Evolutionary conservation across 2,329 filamentous ascomycete genomes (phyloP), one percentile per base, ranked within the genome.

Genomic region (Aphanocladium album): DNA sequence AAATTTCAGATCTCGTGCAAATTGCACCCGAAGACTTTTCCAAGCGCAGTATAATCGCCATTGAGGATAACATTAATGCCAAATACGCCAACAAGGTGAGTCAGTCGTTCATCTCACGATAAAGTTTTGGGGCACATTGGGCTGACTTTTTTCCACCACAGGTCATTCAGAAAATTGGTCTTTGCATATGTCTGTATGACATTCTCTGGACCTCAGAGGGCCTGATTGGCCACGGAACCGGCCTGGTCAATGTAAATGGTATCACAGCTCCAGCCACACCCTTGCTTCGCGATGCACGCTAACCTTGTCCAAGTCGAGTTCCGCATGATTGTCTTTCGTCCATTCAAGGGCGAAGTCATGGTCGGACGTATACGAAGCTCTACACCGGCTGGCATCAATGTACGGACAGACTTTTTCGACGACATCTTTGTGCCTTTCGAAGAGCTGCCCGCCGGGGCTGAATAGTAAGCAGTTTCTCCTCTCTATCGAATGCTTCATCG

Each of bases 31-130:
- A 91, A 69, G 90, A 97, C 72, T 96, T 98, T 71, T 83, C 87
- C 63, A 95, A 95, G 74, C 82, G 86, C 63, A 96, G 90, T 70
- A 83, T 86, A 35, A 84, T 92, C 64, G 91, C 92, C 1, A 91
- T 99, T 64, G 92, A 97, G 76, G 93, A 99, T 77, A 95, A 95
- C 69, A 95, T 99, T 77, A 98, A 99, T 73, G 83, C 87, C 64
- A 99, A 99, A 77, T 99, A 97, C 75, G 87, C 93, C 62, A 97
- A 99, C 77, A 95, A 93, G 76, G 89, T 91, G 58, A 53, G 64
- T 14, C 8, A 17, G 12, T 35, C 30, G 19, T 37, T 17, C 8
- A 9, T 19, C 3, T 4, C 16, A 2, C 11, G 16, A 7, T 46
- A 4, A n/a, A 23, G 21, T 23, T 46, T 37, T 30, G 19, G 14